A percentile compares a stretch with the other conserved stretches of the same genome.
phyloP scores from a whole-genome alignment of 2,329 filamentous ascomycete species.

The Colletotrichum sp. region DNA sequence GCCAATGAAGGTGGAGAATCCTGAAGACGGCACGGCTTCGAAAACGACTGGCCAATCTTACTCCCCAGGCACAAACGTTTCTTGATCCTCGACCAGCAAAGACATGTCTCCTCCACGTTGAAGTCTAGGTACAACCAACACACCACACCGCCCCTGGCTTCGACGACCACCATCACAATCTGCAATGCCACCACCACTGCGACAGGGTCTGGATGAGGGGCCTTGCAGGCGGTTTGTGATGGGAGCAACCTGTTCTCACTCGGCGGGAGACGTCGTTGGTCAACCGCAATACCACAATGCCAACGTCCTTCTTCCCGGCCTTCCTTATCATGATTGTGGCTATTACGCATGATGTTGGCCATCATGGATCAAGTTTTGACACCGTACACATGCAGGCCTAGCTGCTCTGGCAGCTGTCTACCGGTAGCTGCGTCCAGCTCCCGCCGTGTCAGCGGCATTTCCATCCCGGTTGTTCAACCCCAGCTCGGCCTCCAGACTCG shows the following conservation, averaged over 20 bases:
- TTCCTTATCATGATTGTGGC: background rate
- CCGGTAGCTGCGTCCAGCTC: background rate
- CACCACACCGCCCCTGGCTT: background rate
- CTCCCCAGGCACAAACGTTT: background rate
- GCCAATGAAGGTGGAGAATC: background rate
- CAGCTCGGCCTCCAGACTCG: background rate
- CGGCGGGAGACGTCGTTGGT: background rate
- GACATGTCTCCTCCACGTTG: constrained; percentile 11
- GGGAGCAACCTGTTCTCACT: background rate
- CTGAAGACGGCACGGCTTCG: background rate
- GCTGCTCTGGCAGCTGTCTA: background rate
- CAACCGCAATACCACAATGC: background rate
- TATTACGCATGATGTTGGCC: background rate
- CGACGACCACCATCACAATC: background rate
- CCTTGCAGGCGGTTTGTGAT: background rate
- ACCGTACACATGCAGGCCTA: background rate
- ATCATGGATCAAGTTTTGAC: background rate
- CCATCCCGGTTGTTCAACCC: background rate
- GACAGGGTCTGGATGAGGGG: background rate
- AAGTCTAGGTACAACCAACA: background rate
- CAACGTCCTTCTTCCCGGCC: background rate
- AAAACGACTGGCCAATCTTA: background rate
- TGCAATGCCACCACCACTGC: background rate
- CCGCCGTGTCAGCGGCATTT: background rate
- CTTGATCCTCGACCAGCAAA: constrained; percentile 2